Conservation (phyloP, 345 rosid species). For the Populus ilicifolia region DNA sequence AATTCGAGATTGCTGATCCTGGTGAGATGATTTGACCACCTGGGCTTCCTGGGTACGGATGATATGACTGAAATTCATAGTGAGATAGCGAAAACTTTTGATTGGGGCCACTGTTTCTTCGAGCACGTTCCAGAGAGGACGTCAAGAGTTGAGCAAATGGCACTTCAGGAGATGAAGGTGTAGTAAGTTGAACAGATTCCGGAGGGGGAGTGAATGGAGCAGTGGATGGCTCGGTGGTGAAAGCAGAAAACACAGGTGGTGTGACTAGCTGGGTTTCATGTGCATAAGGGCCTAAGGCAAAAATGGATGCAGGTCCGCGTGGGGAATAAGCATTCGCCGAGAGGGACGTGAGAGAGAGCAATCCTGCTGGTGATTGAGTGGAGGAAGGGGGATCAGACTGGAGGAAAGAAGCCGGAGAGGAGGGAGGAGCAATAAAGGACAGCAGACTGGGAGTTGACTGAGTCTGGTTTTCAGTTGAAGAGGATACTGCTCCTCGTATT, state of each 20-base stretch:
- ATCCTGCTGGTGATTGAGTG: constrained; percentile 70
- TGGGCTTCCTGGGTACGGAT: constrained; percentile 73
- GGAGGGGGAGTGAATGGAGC: constrained; percentile 95
- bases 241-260: constrained; percentile 92
- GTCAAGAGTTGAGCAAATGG: constrained; percentile 89
- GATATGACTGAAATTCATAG: constrained; percentile 60
- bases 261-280: constrained; percentile 92
- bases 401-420: constrained; percentile 87
- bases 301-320: constrained; percentile 65
- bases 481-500: constrained; percentile 35
- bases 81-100: constrained; percentile 64
- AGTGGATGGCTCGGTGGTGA: constrained; percentile 86
- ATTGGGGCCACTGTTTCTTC: constrained; percentile 52
- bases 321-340: constrained; percentile 56
- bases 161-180: constrained; percentile 95
- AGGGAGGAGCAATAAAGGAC: constrained; percentile 90
- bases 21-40: constrained; percentile 79
- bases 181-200: constrained; percentile 68
- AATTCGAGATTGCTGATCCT: constrained; percentile 67
- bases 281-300: constrained; percentile 83
- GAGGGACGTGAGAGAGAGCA: constrained; percentile 49
- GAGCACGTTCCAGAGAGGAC: constrained; percentile 78
- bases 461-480: constrained; percentile 37
- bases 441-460: constrained; percentile 45
- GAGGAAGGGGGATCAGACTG: constrained; percentile 82